Evolutionary conservation across 1,284 basidiomycete genomes (phyloP), one percentile per base, ranked within the genome.

Genomic region (Malassezia slooffiae): DNA sequence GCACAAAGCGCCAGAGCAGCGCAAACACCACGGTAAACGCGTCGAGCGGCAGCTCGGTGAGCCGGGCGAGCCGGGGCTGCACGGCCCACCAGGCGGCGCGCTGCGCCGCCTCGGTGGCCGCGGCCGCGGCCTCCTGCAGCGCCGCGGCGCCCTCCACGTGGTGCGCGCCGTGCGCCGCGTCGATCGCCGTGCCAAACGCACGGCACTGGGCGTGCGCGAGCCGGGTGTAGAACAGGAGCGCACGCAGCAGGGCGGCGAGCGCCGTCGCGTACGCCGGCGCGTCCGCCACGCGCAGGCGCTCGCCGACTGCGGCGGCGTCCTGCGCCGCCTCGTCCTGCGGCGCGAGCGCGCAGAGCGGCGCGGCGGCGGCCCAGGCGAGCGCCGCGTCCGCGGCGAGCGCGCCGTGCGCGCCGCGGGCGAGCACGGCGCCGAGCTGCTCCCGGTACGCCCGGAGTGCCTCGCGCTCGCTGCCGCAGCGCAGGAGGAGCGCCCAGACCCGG

Each of bases 1-100:
- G 76, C 19, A 96, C 85, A 62, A 96, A 96, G 30, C 76, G 72
- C 88, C 89, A 95, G 10, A 82, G 82, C 54, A 80, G 77, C 49
- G 81, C 80, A 74, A 90, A 93, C 42, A 95, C 74, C 20, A 75
- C 76, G 29, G 87, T 74, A 73, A 96, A 97, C 26, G 80, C 77
- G 2, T 75, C 70, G 29, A 95, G 71, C 22, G 80, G 74, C 16
- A 96, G 75, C 6, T 76, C 70, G 0, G 82, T 75, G 63, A 93
- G 85, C 48, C 82, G 80, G 74, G 26, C 15, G 3, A 52, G 40
- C 13, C 91, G 80, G 4, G 80, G 74, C 33, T 78, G 75, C 23
- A 96, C 72, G 22, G 35, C 19, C 4, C 29, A 16, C 45, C 45
- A 47, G 17, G 29, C 17, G 6, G 34, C 17, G 2, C 36, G 40